These are phyloP conservation scores for Uncinocarpus reesii DNA, from an alignment of 2,329 filamentous ascomycete genomes.

Conservation along the genomic window DNA sequence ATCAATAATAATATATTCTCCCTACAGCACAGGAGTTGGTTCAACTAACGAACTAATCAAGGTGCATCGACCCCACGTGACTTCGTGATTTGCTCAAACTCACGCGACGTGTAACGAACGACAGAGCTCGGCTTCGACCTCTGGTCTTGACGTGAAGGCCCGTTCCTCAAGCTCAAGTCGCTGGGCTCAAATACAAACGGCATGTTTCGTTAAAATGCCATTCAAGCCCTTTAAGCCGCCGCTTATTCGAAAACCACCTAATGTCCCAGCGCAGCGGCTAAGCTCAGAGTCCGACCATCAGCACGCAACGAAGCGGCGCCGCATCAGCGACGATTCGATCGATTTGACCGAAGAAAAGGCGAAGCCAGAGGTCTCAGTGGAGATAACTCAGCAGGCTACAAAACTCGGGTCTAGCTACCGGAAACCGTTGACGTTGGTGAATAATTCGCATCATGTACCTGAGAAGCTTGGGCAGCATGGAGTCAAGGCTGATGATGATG, in stretches of 20 bases:
- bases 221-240: conserved; percentile 38
- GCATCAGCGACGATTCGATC: conserved; percentile 22
- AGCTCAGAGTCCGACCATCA: conserved; percentile 14
- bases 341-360: conserved; percentile 11
- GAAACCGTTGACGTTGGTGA: conserved; percentile 28
- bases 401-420: conserved; percentile 16
- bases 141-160: no score
- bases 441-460: conserved; percentile 16
- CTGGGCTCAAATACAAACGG: not conserved
- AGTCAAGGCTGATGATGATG: conserved; percentile 9
- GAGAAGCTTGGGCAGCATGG: not conserved
- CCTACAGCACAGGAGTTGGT: not conserved
- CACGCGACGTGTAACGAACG: no score
- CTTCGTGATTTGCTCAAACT: not conserved
- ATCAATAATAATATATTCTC: no score
- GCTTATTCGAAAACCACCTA: conserved; percentile 29
- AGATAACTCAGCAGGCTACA: not conserved
- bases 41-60: no score
- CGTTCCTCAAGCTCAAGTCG: not conserved
- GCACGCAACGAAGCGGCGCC: conserved; percentile 30
- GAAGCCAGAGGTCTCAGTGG: conserved; percentile 1
- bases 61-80: conserved; percentile 1
- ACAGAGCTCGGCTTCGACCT: no score
- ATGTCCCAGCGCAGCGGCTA: not conserved
- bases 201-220: conserved; percentile 4